These are phyloP conservation scores for Orbilia blumenaviensis DNA, from an alignment of 2,329 filamentous ascomycete genomes.

Conservation along the genomic window DNA sequence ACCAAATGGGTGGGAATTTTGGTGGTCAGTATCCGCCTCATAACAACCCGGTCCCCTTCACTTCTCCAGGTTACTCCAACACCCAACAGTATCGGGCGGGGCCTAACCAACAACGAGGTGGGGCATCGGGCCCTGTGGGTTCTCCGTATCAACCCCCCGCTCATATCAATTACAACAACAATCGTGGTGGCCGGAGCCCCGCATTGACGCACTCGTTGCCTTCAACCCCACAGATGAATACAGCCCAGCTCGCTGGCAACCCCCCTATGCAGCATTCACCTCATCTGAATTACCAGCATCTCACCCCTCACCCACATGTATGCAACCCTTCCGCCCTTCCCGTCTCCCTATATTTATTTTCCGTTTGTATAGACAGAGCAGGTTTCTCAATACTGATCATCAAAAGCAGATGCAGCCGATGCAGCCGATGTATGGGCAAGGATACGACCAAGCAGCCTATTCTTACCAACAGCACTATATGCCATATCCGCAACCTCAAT, in stretches of 20 bases:
- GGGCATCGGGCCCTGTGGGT: slow-evolving; percentile 54
- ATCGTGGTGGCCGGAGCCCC: slow-evolving; percentile 62
- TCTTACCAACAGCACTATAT: slow-evolving; percentile 56
- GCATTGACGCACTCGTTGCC: slow-evolving; percentile 72
- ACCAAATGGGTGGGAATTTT: slow-evolving; percentile 66
- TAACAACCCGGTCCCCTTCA: slow-evolving; percentile 48
- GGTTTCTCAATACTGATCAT: slow-evolving; percentile 41
- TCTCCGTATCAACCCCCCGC: slow-evolving; percentile 48
- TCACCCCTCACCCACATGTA: slow-evolving; percentile 57
- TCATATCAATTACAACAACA: slow-evolving; percentile 37
- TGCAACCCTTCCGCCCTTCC: slow-evolving; percentile 58
- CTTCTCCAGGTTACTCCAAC: slow-evolving; percentile 49
- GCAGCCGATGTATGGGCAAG: slow-evolving; percentile 48
- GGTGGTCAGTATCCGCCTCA: slow-evolving; percentile 58
- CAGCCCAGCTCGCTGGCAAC: slow-evolving; percentile 73
- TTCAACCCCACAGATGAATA: slow-evolving; percentile 74
- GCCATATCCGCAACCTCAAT: slow-evolving; percentile 56
- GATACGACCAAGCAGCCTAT: slow-evolving; percentile 58
- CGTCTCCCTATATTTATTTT: slow-evolving; percentile 74
- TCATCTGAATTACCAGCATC: slow-evolving; percentile 69
- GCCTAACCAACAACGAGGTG: slow-evolving; percentile 60
- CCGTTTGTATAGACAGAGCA: too few species aligned
- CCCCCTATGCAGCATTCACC: slow-evolving; percentile 68
- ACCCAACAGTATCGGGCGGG: slow-evolving; percentile 61
- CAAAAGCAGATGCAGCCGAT: slow-evolving; percentile 42